These are phyloP conservation scores for Penicillium glabrum DNA, from an alignment of 2,329 filamentous ascomycete species.

Conservation along the genomic window DNA sequence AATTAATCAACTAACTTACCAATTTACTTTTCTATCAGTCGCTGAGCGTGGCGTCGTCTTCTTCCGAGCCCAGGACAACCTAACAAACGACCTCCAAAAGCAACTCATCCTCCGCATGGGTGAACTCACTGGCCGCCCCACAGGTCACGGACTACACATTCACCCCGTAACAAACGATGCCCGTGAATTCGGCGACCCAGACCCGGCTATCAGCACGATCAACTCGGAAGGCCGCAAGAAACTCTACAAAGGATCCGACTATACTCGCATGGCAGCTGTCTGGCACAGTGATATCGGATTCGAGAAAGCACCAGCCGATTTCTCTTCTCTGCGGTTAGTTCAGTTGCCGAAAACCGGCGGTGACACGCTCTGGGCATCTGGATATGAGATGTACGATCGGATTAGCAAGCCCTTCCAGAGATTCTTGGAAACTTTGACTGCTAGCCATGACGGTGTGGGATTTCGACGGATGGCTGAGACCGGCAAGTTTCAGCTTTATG, in stretches of 20 bases:
- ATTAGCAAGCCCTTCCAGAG: slow-evolving; percentile 35
- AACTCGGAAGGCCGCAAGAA: slow-evolving; percentile 41
- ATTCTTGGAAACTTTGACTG: slow-evolving; percentile 40
- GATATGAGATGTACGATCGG: slow-evolving; percentile 43
- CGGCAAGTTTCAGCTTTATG: slow-evolving; percentile 28
- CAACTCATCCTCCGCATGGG: slow-evolving; percentile 48
- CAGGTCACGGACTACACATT: slow-evolving; percentile 42
- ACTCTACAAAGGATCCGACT: slow-evolving; percentile 33
- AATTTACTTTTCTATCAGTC: slow-evolving; percentile 29
- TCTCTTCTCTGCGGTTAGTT: slow-evolving; percentile 45
- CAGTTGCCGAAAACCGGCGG: slow-evolving; percentile 39
- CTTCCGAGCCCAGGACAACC: slow-evolving; percentile 49
- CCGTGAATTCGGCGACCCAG: slow-evolving; percentile 44
- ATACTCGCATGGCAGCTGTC: slow-evolving; percentile 33
- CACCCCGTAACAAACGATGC: slow-evolving; percentile 50
- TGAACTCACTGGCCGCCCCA: slow-evolving; percentile 45
- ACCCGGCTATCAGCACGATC: slow-evolving; percentile 49
- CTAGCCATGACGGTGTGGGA: slow-evolving; percentile 25
- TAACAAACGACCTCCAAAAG: slow-evolving; percentile 52
- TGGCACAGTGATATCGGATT: slow-evolving; percentile 51
- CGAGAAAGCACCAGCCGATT: slow-evolving; percentile 45
- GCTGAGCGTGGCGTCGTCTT: slow-evolving; percentile 53
- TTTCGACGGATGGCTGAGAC: slow-evolving; percentile 27
- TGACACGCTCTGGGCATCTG: slow-evolving; percentile 44
- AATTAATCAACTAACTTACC: fast-evolving